phyloP scores from a whole-genome alignment of 768 basidiomycete species.

The Leccinum uliginosum region DNA sequence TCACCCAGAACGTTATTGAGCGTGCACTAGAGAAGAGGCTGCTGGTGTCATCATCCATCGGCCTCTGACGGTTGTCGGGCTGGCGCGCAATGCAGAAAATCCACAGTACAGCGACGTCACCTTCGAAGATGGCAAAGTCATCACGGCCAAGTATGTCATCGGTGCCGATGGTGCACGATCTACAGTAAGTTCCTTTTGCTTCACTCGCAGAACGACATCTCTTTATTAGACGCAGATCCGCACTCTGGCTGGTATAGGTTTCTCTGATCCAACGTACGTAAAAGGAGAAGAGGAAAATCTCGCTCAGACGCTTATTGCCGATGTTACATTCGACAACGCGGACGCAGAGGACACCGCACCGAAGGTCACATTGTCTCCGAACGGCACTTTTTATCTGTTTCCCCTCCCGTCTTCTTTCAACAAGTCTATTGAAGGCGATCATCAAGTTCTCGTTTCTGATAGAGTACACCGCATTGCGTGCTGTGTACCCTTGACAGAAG shows the following conservation, averaged over 20 bases:
- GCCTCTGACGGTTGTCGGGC: conserved; percentile 36
- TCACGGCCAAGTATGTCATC: conserved; percentile 44
- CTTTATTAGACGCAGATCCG: conserved; percentile 35
- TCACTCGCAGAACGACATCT: background rate
- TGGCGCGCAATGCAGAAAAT: conserved; percentile 29
- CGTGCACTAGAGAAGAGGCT: conserved; percentile 35
- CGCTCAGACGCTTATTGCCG: conserved; percentile 43
- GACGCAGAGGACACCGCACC: background rate
- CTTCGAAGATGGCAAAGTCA: conserved; percentile 43
- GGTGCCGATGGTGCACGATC: conserved; percentile 51
- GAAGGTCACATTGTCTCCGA: conserved; percentile 22
- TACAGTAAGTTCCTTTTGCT: conserved; percentile 27
- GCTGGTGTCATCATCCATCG: conserved; percentile 33
- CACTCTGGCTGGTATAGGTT: conserved; percentile 36
- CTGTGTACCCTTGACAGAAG: conserved; percentile 33
- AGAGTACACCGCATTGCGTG: conserved; percentile 38
- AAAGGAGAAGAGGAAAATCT: conserved; percentile 25
- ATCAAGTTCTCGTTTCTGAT: conserved; percentile 2
- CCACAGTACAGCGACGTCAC: conserved; percentile 34
- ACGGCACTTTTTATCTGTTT: conserved; percentile 33
- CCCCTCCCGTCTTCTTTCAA: conserved; percentile 33
- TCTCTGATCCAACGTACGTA: conserved; percentile 39
- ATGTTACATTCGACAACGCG: conserved; percentile 34
- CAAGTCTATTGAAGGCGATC: conserved; percentile 2
- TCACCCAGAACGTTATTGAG: conserved; percentile 45